These are phyloP conservation scores for Xylaria hypoxylon DNA, from an alignment of 2,329 filamentous ascomycete genomes.

Conservation along the genomic window DNA sequence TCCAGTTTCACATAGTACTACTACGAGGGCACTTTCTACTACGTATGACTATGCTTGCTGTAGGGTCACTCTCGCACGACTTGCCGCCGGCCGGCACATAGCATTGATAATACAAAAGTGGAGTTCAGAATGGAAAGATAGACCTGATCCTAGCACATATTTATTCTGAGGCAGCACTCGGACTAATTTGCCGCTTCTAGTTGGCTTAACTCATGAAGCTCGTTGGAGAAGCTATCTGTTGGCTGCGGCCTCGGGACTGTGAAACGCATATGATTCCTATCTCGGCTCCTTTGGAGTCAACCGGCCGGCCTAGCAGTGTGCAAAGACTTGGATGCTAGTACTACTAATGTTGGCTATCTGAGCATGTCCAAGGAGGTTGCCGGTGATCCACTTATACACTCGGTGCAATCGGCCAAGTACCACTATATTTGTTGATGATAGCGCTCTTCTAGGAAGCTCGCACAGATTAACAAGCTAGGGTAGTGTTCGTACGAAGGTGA, in stretches of 20 bases:
- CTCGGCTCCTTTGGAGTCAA: neutral
- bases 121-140: neutral
- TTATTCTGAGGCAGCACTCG: neutral
- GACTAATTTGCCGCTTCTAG: neutral
- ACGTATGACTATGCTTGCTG: neutral
- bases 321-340: neutral
- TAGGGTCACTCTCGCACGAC: neutral
- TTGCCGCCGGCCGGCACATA: neutral
- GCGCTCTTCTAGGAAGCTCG: neutral
- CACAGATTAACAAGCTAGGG: neutral
- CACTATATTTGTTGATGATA: neutral
- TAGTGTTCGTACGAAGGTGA: neutral
- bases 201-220: neutral
- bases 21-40: neutral
- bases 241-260: neutral
- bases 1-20: neutral
- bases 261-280: neutral
- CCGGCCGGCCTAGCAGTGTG: neutral
- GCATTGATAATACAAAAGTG: neutral
- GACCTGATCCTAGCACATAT: neutral
- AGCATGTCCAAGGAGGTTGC: neutral
- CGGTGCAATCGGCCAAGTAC: neutral
- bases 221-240: constrained; percentile 5
- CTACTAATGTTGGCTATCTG: neutral
- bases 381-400: neutral